These are phyloP conservation scores for Fraxinus latifolia DNA, from an alignment of 305 asterid genomes.

Conservation along the genomic window DNA sequence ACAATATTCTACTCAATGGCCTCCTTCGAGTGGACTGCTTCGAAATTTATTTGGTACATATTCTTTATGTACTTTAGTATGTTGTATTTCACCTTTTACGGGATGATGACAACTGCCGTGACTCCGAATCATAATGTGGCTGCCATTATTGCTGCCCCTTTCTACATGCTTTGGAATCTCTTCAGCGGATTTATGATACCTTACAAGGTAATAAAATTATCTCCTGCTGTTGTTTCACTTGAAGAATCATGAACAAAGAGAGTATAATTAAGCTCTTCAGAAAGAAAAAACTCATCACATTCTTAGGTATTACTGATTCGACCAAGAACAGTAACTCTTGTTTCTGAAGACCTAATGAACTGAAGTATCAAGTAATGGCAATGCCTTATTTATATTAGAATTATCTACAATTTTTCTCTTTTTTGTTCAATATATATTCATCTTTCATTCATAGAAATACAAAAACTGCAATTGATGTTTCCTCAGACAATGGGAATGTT, in stretches of 20 bases:
- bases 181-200: slow-evolving; percentile 97
- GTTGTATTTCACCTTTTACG: slow-evolving; percentile 87
- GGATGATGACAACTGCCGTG: slow-evolving; percentile 98
- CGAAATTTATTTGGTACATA: slow-evolving; percentile 67
- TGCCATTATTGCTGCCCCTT: slow-evolving; percentile 81
- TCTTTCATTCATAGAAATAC: background rate
- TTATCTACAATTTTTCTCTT: background rate
- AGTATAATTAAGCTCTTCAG: background rate
- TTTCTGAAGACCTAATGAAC: slow-evolving; percentile 1
- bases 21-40: slow-evolving; percentile 68
- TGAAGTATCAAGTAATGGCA: background rate
- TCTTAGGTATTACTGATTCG: background rate
- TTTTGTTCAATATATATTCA: background rate
- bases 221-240: background rate
- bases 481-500: background rate
- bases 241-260: background rate
- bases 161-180: slow-evolving; percentile 97
- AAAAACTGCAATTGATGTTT: background rate
- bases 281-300: background rate
- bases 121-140: slow-evolving; percentile 95
- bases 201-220: slow-evolving; percentile 58
- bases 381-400: background rate
- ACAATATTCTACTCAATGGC: slow-evolving; percentile 79
- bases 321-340: background rate
- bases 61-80: slow-evolving; percentile 80